Evolutionary conservation across 176 grass and related monocot species (phyloP).

Genomic region (Rhipidocladum racemiflorum): DNA sequence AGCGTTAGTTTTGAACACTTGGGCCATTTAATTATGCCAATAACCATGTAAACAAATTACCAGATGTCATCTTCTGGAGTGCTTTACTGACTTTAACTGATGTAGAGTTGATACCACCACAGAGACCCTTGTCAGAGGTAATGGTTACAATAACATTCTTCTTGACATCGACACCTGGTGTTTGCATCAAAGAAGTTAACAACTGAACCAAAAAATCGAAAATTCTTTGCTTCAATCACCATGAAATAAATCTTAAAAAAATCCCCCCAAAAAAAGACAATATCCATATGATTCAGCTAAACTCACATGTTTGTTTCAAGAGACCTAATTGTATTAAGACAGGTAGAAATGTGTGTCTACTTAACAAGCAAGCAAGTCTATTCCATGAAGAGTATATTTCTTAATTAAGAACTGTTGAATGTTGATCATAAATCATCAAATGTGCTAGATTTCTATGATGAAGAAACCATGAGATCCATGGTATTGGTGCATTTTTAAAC

Average conservation of each 20-base stretch:
- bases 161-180: slow-evolving; percentile 81
- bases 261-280: neutral
- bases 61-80: slow-evolving; percentile 74
- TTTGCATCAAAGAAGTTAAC: slow-evolving; percentile 24
- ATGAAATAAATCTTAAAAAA: neutral
- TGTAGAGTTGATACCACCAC: slow-evolving; percentile 93
- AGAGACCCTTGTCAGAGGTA: slow-evolving; percentile 94
- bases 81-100: slow-evolving; percentile 96
- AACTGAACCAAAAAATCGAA: neutral
- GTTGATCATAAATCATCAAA: neutral
- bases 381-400: neutral
- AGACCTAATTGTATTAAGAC: neutral
- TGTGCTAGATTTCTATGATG: neutral
- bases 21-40: neutral
- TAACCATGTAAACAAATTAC: slow-evolving; percentile 39
- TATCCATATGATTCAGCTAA: neutral
- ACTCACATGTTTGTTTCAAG: neutral
- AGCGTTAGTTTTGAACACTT: neutral
- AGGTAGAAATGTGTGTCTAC: neutral
- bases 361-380: neutral
- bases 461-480: neutral
- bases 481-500: neutral
- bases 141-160: slow-evolving; percentile 88
- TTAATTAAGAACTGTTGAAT: neutral
- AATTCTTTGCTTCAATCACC: neutral